These are phyloP conservation scores for Beverwykella pulmonaria DNA, from an alignment of 495 filamentous ascomycete species.

Conservation along the genomic window DNA sequence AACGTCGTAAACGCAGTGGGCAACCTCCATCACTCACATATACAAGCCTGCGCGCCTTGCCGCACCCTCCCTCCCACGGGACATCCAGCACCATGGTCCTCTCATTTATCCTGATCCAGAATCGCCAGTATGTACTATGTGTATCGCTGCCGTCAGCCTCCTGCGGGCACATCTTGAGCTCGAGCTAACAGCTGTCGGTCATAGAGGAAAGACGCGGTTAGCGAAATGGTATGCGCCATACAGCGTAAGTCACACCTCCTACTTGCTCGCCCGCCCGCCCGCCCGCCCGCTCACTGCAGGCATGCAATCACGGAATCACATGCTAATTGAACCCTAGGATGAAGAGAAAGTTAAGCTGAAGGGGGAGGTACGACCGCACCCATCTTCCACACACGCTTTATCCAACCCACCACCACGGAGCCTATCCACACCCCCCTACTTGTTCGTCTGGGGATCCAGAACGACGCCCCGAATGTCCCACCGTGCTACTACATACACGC, in stretches of 20 bases:
- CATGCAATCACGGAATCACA: constrained; percentile 13
- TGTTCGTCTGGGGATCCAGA: not conserved
- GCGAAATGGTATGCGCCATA: constrained; percentile 99
- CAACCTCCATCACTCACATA: constrained; percentile 18
- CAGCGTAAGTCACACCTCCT: constrained; percentile 57
- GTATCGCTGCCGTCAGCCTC: constrained; percentile 15
- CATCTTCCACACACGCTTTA: constrained; percentile 1
- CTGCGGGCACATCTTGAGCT: not conserved
- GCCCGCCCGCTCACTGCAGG: too few relatives aligned
- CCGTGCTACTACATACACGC: not conserved
- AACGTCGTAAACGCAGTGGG: constrained; percentile 16
- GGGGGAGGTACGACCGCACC: constrained; percentile 42
- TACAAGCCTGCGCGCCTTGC: constrained; percentile 2
- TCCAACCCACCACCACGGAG: not conserved
- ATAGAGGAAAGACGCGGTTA: constrained; percentile 94
- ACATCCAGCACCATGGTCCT: constrained; percentile 33
- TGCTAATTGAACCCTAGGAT: constrained; percentile 55
- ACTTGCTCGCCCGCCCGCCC: too few relatives aligned
- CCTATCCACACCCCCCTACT: not conserved
- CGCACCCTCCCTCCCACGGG: not conserved
- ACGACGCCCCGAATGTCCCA: not conserved
- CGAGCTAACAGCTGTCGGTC: constrained; percentile 1
- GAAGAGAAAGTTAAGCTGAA: constrained; percentile 97
- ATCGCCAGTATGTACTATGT: constrained; percentile 38
- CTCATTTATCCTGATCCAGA: constrained; percentile 41